Base-by-base conservation (phyloP, 2,329 filamentous ascomycete species). In the Aureobasidium sp. region DNA sequence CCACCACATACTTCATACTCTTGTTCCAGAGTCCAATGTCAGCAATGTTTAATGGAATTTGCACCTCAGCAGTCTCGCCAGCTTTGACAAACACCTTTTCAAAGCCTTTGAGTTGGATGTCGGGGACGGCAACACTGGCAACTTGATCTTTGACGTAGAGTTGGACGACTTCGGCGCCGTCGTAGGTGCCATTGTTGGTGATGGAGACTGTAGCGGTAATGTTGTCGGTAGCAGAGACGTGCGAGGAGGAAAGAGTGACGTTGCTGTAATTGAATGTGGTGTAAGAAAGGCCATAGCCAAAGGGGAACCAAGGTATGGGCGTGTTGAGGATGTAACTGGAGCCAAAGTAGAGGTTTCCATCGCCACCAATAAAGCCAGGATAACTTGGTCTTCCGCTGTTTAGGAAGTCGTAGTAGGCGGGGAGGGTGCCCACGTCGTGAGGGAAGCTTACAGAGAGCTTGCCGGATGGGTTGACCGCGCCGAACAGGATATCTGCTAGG, bases 371-470 rank as follows among this genome's bases (percentile, higher is more conserved):
- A 0, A 73, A 72, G 0, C 86, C 86, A 0, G 82, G 77, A 44
- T 84, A 80, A 7, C 78, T 77, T 24, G 73, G 71, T 4, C 86
- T 81, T 0, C 81, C 86, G 0, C 84, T 87, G 74, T 89, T 89
- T 49, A 87, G 76, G 71, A 88, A 86, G 69, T 90, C 86, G 70
- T 90, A 90, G 76, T 86, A 89, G 57, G 87, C 78, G 0, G 88
- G 88, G 0, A 85, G 77, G 1, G 83, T 85, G 27, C 86, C 87
- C 17, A 90, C 81, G 64, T 85, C 83, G 63, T 83, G 80, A 0
- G 87, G 87, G 69, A 90, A 85, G 12, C 82, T 84, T 37, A 90
- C 85, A 1, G 82, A 80, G 14, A 89, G 79, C 70, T 83, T 86
- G 42, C 86, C 86, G 1, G 82, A 85, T 0, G 86, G 86, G 71